A percentile compares a stretch with the other conserved stretches of the same genome.
Evolutionary conservation across 257 asterid species (phyloP).

Genomic region (Nemophila menziesii): DNA sequence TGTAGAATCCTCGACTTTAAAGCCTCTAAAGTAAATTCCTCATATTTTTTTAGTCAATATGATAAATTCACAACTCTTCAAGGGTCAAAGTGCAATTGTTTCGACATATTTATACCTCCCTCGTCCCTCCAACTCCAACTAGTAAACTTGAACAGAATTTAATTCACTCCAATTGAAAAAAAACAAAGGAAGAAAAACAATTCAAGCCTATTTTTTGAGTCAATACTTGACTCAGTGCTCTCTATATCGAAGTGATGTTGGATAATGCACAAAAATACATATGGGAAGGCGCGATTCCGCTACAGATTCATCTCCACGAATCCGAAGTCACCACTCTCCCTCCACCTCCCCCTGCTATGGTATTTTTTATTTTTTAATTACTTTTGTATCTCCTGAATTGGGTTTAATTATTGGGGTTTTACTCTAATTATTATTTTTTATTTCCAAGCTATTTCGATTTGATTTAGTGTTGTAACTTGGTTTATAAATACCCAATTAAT

Average conservation of each 20-base stretch:
- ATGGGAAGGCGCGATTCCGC: conserved; percentile 95
- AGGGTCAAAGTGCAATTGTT: neutral
- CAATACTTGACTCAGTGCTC: neutral
- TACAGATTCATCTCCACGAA: conserved; percentile 92
- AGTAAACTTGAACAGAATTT: neutral
- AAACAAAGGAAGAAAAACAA: too few species aligned
- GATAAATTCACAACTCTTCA: neutral
- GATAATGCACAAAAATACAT: conserved; percentile 48
- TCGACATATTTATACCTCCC: neutral
- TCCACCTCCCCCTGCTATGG: conserved; percentile 85
- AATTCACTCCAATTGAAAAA: neutral
- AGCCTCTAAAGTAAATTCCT: too few species aligned
- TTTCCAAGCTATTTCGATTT: neutral
- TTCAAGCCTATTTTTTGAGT: neutral
- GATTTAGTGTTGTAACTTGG: conserved; percentile 2
- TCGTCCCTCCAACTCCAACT: neutral
- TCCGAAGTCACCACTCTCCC: conserved; percentile 96
- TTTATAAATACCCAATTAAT: neutral
- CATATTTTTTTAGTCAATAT: too few species aligned
- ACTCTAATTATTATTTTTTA: neutral
- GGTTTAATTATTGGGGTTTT: conserved; percentile 4
- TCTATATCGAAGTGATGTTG: conserved; percentile 8
- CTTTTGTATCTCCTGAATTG: neutral
- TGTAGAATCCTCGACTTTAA: too few species aligned
- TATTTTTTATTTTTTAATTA: conserved; percentile 8